Evolutionary conservation across 345 rosid species (phyloP).

Genomic region (Eucalyptus regnans): DNA sequence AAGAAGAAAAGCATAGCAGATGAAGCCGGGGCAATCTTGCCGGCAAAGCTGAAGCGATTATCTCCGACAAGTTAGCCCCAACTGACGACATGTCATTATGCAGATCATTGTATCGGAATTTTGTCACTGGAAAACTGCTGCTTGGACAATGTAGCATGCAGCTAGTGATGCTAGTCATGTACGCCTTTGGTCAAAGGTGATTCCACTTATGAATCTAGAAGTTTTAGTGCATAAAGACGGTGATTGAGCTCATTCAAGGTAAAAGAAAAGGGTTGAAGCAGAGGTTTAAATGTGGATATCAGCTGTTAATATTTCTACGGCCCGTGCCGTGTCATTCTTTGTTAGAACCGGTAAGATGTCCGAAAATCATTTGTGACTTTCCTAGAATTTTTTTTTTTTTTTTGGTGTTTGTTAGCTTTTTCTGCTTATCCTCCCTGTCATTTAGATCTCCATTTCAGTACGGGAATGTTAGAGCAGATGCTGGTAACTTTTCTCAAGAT

Average conservation of each 20-base stretch:
- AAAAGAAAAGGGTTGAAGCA: background rate
- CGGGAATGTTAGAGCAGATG: background rate
- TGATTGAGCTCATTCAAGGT: background rate
- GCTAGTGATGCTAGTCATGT: background rate
- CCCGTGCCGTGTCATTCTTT: background rate
- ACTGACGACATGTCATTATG: background rate
- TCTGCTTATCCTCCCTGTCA: background rate
- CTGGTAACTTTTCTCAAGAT: background rate
- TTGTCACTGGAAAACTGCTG: background rate
- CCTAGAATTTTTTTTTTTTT: background rate
- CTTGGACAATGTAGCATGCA: background rate
- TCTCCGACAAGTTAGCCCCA: conserved; percentile 12
- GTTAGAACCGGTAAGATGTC: background rate
- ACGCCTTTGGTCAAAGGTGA: background rate
- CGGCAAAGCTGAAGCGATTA: conserved; percentile 55
- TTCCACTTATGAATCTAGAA: background rate
- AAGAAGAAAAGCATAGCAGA: conserved; percentile 80
- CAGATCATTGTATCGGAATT: no score
- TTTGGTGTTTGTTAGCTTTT: background rate
- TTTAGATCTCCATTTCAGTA: background rate
- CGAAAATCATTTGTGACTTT: background rate
- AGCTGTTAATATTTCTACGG: background rate
- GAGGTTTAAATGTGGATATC: background rate
- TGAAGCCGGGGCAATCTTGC: conserved; percentile 77
- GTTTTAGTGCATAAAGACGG: background rate